phyloP scores from a whole-genome alignment of 148 eudicot species.

The Linanthus parryae region DNA sequence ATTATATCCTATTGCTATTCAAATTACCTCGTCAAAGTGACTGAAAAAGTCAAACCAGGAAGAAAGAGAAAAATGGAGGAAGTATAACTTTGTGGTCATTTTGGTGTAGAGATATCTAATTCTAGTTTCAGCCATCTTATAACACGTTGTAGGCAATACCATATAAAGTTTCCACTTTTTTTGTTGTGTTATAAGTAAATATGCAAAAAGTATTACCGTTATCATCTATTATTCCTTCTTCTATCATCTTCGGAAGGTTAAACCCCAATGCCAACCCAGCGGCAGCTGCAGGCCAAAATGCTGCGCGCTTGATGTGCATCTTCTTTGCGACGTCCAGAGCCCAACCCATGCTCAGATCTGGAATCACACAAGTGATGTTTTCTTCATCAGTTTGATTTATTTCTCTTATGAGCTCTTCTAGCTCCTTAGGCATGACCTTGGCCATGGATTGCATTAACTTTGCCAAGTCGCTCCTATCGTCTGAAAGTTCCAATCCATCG shows the following conservation, averaged over 20 bases:
- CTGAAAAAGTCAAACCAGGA: too few relatives aligned
- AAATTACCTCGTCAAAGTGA: too few relatives aligned
- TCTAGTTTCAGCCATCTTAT: too few relatives aligned
- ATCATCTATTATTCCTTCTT: slow-evolving; percentile 16
- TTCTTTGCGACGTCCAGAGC: slow-evolving; percentile 13
- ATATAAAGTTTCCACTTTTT: not conserved
- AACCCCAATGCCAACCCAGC: slow-evolving; percentile 11
- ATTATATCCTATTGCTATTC: too few relatives aligned
- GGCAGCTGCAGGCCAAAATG: slow-evolving; percentile 19
- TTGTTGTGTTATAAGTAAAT: too few relatives aligned
- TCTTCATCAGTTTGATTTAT: slow-evolving; percentile 7
- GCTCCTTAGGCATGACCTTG: slow-evolving; percentile 16
- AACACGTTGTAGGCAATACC: too few relatives aligned
- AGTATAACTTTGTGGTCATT: too few relatives aligned
- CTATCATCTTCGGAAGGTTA: slow-evolving; percentile 14
- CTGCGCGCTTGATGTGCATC: slow-evolving; percentile 14
- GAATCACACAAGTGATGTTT: slow-evolving; percentile 20
- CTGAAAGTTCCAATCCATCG: slow-evolving; percentile 22
- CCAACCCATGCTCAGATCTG: slow-evolving; percentile 24
- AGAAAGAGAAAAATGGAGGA: too few relatives aligned
- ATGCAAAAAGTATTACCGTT: slow-evolving; percentile 12
- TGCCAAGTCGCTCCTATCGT: slow-evolving; percentile 22
- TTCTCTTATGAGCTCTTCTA: slow-evolving; percentile 15
- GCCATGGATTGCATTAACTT: slow-evolving; percentile 8
- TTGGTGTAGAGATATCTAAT: too few relatives aligned